These are phyloP conservation scores for Sporothrix inflata DNA, from an alignment of 2,329 filamentous ascomycete genomes.

Conservation along the genomic window DNA sequence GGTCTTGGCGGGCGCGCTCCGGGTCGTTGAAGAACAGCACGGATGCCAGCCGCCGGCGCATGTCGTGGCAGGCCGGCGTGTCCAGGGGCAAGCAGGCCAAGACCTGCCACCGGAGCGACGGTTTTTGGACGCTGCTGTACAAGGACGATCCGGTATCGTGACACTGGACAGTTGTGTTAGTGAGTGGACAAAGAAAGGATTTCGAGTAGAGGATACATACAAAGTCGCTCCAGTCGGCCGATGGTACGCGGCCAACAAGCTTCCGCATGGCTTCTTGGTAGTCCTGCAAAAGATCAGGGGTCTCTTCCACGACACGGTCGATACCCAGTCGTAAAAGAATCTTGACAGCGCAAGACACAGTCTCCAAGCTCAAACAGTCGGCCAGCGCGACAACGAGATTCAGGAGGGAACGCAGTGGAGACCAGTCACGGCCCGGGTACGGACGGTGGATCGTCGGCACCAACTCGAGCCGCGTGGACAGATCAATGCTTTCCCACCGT, in stretches of 20 bases:
- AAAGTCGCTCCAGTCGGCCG: constrained; percentile 42
- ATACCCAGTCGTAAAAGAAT: constrained; percentile 59
- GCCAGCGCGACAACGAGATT: constrained; percentile 47
- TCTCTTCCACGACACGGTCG: constrained; percentile 54
- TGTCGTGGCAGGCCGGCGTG: constrained; percentile 55
- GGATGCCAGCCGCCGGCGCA: constrained; percentile 69
- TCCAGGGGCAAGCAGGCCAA: constrained; percentile 62
- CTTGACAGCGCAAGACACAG: constrained; percentile 48
- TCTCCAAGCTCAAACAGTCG: constrained; percentile 39
- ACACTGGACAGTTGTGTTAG: constrained; percentile 45
- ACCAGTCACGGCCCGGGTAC: constrained; percentile 49
- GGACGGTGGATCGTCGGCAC: constrained; percentile 34
- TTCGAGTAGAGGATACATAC: constrained; percentile 38
- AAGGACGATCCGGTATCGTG: constrained; percentile 52
- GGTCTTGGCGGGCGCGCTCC: constrained; percentile 47
- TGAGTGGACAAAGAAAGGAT: constrained; percentile 38
- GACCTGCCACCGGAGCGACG: constrained; percentile 59
- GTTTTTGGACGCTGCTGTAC: constrained; percentile 50
- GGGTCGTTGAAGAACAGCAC: constrained; percentile 62
- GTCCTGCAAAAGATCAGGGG: constrained; percentile 45
- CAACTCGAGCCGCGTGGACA: constrained; percentile 33
- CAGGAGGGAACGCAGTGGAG: constrained; percentile 49
- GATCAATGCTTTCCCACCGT: constrained; percentile 47
- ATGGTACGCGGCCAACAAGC: constrained; percentile 50
- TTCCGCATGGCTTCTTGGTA: constrained; percentile 50